These are phyloP conservation scores for Lecanosticta acicola DNA, from an alignment of 2,329 filamentous ascomycete genomes.

Conservation along the genomic window DNA sequence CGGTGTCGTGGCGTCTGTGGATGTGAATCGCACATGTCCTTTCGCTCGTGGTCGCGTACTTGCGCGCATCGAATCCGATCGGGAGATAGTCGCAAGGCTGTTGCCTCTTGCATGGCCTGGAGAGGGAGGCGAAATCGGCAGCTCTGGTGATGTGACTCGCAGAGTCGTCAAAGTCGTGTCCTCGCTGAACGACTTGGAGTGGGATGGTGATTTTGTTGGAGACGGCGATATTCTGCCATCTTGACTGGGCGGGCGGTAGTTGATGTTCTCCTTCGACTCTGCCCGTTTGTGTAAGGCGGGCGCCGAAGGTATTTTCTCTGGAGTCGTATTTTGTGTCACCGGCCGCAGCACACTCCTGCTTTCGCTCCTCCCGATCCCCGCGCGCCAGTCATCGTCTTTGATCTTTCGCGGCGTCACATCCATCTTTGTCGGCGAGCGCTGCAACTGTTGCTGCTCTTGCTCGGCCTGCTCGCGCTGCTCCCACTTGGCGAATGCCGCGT, in stretches of 20 bases:
- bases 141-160: constrained; percentile 14
- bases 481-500: constrained; percentile 32
- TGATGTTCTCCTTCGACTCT: constrained; percentile 28
- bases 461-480: constrained; percentile 26
- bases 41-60: constrained; percentile 29
- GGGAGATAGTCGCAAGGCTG: constrained; percentile 32
- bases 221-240: constrained; percentile 18
- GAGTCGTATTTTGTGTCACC: constrained; percentile 28
- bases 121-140: constrained; percentile 13
- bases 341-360: constrained; percentile 27
- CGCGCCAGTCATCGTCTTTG: constrained; percentile 30
- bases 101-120: constrained; percentile 15
- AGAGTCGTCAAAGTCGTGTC: constrained; percentile 18
- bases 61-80: constrained; percentile 34
- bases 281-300: constrained; percentile 14
- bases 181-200: constrained; percentile 22
- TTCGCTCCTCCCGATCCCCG: constrained; percentile 26
- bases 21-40: constrained; percentile 31
- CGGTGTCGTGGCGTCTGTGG: constrained; percentile 24
- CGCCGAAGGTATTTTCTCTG: constrained; percentile 8
- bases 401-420: constrained; percentile 29
- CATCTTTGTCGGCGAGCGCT: constrained; percentile 22
- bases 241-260: constrained; percentile 18
- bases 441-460: constrained; percentile 15
- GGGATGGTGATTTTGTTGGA: constrained; percentile 20